Evolutionary conservation across 352 stramenopile genomes (phyloP).

Genomic region (Globisporangium splendens): DNA sequence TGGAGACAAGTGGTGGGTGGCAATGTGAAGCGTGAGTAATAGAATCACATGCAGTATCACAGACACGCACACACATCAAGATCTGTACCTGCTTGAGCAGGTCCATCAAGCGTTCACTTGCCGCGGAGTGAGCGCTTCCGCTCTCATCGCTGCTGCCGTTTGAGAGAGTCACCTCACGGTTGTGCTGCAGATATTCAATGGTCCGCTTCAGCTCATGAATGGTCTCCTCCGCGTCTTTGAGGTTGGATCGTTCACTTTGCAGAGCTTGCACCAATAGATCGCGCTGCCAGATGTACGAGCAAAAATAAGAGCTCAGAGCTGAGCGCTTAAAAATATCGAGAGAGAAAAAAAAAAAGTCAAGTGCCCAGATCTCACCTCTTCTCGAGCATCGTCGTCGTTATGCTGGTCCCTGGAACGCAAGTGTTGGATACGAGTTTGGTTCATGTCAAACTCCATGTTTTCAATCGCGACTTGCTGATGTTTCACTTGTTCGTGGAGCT

Average conservation of each 20-base stretch:
- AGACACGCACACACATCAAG: not conserved
- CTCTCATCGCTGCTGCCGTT: not conserved
- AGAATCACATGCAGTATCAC: not conserved
- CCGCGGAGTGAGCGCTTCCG: not conserved
- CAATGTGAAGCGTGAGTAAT: not conserved
- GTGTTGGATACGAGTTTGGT: not conserved
- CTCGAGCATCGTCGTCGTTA: constrained; percentile 16
- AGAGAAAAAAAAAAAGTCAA: too few species aligned
- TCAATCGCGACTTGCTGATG: constrained; percentile 58
- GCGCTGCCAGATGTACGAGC: constrained; percentile 9
- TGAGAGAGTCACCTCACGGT: not conserved
- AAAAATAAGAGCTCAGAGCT: too few species aligned
- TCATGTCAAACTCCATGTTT: constrained; percentile 48
- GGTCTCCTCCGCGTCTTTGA: constrained; percentile 9
- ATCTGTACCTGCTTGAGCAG: not conserved
- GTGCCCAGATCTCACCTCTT: constrained; percentile 47
- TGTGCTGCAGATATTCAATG: constrained; percentile 3
- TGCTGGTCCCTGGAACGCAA: constrained; percentile 2
- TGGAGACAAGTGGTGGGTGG: not conserved
- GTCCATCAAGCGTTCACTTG: not conserved
- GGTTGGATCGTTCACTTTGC: constrained; percentile 8
- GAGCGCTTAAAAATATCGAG: too few species aligned
- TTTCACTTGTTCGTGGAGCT: constrained; percentile 46
- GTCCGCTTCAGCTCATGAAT: constrained; percentile 12
- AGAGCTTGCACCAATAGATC: constrained; percentile 19